Evolutionary conservation across 1,284 basidiomycete species (phyloP).

Genomic region (Trichosporon ovoides): DNA sequence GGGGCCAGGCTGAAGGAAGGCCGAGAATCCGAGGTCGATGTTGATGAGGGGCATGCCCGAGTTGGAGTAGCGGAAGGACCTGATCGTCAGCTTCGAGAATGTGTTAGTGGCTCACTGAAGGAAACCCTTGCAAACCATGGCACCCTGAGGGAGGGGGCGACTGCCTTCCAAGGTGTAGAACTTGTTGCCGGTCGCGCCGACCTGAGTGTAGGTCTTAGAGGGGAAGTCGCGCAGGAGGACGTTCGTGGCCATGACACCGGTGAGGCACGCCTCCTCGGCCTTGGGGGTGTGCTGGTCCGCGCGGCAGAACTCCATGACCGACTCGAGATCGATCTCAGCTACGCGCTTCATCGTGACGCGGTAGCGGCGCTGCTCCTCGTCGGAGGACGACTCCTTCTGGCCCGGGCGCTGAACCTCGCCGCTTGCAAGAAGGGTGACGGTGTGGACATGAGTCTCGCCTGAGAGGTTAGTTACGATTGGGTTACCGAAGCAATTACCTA

Average conservation of each 20-base stretch:
- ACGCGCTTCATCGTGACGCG: slow-evolving; percentile 37
- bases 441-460: slow-evolving; percentile 16
- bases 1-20: slow-evolving; percentile 42
- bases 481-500: slow-evolving; percentile 10
- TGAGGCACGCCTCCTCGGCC: slow-evolving; percentile 34
- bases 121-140: slow-evolving; percentile 42
- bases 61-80: slow-evolving; percentile 41
- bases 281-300: slow-evolving; percentile 28
- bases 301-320: slow-evolving; percentile 38
- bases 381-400: slow-evolving; percentile 25
- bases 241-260: slow-evolving; percentile 41
- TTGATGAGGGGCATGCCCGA: slow-evolving; percentile 34
- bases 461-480: neutral
- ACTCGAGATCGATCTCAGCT: slow-evolving; percentile 36
- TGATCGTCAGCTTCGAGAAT: slow-evolving; percentile 6
- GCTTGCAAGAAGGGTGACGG: slow-evolving; percentile 30
- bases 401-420: slow-evolving; percentile 25
- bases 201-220: slow-evolving; percentile 36
- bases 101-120: slow-evolving; percentile 31
- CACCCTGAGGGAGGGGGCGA: slow-evolving; percentile 35
- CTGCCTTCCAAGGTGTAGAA: slow-evolving; percentile 38
- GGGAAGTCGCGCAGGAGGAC: slow-evolving; percentile 41
- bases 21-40: slow-evolving; percentile 43
- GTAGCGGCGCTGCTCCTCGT: slow-evolving; percentile 35
- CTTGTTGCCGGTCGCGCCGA: slow-evolving; percentile 39